Percentiles rank a stretch among this genome's conserved stretches.
Conservation (phyloP, 257 asterid genomes). For the Primulina tabacum region DNA sequence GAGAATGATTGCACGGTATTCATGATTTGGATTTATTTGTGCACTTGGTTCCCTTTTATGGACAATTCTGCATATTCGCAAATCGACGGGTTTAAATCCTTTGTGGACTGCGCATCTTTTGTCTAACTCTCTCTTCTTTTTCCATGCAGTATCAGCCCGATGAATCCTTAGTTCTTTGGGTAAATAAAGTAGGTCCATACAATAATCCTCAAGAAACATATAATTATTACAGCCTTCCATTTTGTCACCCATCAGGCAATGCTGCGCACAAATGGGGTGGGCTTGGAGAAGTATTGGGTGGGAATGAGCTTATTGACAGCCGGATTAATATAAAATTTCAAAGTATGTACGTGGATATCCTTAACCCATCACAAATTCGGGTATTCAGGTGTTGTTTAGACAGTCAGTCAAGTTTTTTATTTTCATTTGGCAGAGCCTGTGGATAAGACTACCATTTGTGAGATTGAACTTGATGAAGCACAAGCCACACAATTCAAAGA, state of each 20-base stretch:
- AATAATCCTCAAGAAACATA: conserved; percentile 66
- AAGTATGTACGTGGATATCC: conserved; percentile 32
- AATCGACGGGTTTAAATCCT: not conserved
- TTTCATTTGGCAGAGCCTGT: conserved; percentile 41
- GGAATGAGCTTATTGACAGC: conserved; percentile 69
- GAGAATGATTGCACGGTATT: not conserved
- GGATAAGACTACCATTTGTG: conserved; percentile 45
- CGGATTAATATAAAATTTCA: conserved; percentile 50
- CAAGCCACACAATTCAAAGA: conserved; percentile 60
- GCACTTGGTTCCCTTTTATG: not conserved
- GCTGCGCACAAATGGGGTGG: conserved; percentile 66
- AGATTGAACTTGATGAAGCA: conserved; percentile 49
- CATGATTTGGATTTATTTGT: not conserved
- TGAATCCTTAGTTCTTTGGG: conserved; percentile 56
- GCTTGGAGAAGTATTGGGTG: conserved; percentile 67
- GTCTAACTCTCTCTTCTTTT: conserved; percentile 27
- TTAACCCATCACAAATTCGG: not conserved
- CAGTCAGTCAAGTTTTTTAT: conserved; percentile 13
- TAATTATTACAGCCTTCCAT: conserved; percentile 64
- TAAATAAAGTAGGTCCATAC: conserved; percentile 63
- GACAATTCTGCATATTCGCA: not conserved
- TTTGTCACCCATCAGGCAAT: conserved; percentile 46
- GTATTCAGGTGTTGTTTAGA: conserved; percentile 10
- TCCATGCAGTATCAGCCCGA: conserved; percentile 44
- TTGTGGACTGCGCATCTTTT: not conserved